phyloP scores from a whole-genome alignment of 2,329 filamentous ascomycete species.

The Claviceps maximensis region DNA sequence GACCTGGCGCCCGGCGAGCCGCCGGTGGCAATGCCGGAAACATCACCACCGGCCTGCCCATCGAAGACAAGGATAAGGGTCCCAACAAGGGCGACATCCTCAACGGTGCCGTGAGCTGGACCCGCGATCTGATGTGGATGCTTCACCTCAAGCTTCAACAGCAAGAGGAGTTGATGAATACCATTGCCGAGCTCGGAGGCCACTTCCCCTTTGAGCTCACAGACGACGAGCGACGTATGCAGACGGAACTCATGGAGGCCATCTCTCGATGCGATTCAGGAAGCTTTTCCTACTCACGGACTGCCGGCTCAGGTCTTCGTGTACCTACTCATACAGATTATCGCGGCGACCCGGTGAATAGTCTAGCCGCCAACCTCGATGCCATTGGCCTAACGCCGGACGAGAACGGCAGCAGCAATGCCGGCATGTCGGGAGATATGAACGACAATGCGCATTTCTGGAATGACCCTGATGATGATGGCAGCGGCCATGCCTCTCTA shows the following conservation, averaged over 20 bases:
- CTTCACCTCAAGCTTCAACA: slow-evolving; percentile 80
- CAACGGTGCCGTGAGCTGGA: slow-evolving; percentile 95
- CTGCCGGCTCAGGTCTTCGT: slow-evolving; percentile 69
- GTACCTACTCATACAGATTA: slow-evolving; percentile 91
- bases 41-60: slow-evolving; percentile 82
- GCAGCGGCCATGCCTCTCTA: slow-evolving; percentile 50
- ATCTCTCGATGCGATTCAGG: slow-evolving; percentile 65
- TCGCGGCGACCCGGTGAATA: slow-evolving; percentile 61
- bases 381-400: slow-evolving; percentile 25
- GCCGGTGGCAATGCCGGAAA: slow-evolving; percentile 57
- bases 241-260: slow-evolving; percentile 78
- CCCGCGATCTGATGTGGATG: slow-evolving; percentile 95
- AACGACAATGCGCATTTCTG: slow-evolving; percentile 45
- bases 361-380: slow-evolving; percentile 23
- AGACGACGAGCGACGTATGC: slow-evolving; percentile 93
- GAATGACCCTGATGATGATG: slow-evolving; percentile 58
- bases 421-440: slow-evolving; percentile 30
- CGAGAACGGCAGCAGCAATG: slow-evolving; percentile 23
- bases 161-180: slow-evolving; percentile 72
- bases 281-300: slow-evolving; percentile 74
- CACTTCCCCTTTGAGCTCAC: slow-evolving; percentile 68
- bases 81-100: slow-evolving; percentile 98
- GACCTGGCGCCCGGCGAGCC: slow-evolving; percentile 69
- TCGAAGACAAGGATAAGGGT: slow-evolving; percentile 96
- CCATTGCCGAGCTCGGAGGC: slow-evolving; percentile 58